Evolutionary conservation across 2,329 filamentous ascomycete species (phyloP), one percentile per base, ranked within the genome.

Genomic region (Xylaria sp.): DNA sequence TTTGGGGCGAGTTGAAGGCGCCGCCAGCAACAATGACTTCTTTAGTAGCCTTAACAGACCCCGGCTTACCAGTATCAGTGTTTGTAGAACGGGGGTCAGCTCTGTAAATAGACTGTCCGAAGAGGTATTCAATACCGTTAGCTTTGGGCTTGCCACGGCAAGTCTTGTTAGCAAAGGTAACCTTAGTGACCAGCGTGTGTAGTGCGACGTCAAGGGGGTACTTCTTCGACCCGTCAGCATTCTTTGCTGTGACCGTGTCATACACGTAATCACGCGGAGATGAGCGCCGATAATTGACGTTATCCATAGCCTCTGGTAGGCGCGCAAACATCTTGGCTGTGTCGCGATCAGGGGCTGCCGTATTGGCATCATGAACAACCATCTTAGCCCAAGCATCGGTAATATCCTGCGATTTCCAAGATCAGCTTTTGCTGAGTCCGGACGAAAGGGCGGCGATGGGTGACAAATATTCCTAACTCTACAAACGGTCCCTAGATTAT

Each of bases 1-100:
- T 70, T 62, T 85, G 82, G 8, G 82, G 82, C 1, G 82, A 80
- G 74, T 85, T 83, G 75, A 81, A 85, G 1, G 78, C 75, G 33
- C 83, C 83, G 17, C 59, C 62, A 27, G 65, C 27, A 40, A 75
- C 73, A 3, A 55, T 80, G 17, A 74, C 75, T 68, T 75, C 72
- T 38, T 63, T 63, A 9, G 57, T 61, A 17, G 64, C 64, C 1
- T 23, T 43, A 6, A 59, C 64, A 10, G 53, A 58, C 2, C 64
- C 64, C 3, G 64, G 52, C 38, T 56, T 58, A 7, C 63, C 63
- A 7, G 19, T n/a, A 11, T 55, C 48, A 1, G 7, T 29, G 4
- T 41, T 61, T 17, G 3, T 62, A 5, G 60, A 54, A 33, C 62
- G 60, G 9, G 60, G 56, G 35, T 56, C 57, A 15, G 63, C 60